Evolutionary conservation across 176 grass and related monocot species (phyloP).

Genomic region (Rhynchospora tenuis): DNA sequence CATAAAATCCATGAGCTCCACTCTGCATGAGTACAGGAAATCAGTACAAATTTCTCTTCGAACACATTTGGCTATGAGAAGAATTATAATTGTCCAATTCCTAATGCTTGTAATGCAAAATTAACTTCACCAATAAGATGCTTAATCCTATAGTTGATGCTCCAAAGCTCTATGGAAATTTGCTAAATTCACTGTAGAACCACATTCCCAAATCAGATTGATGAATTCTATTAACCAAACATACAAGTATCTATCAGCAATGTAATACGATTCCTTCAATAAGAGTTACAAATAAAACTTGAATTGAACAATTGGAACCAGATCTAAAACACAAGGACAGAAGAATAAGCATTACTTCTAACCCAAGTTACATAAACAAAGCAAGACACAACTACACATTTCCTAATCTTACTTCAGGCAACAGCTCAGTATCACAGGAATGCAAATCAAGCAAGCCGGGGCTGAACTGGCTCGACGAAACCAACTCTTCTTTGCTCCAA

Average conservation of each 20-base stretch:
- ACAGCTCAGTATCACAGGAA: constrained; percentile 83
- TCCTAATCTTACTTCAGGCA: constrained; percentile 60
- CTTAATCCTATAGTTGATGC: neutral
- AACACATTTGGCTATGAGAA: neutral
- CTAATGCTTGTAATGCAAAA: constrained; percentile 1
- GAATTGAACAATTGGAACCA: neutral
- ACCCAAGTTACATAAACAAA: neutral
- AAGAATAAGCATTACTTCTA: neutral
- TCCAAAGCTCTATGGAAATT: neutral
- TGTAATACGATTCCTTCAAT: neutral
- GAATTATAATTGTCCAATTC: neutral
- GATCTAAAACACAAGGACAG: neutral
- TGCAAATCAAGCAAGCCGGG: constrained; percentile 94
- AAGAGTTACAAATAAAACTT: neutral
- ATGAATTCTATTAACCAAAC: neutral
- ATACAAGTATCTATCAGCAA: neutral
- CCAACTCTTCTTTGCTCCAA: constrained; percentile 33
- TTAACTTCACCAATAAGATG: neutral
- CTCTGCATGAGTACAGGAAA: constrained; percentile 37
- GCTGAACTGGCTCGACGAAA: constrained; percentile 60
- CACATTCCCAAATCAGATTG: neutral
- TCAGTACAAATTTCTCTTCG: constrained; percentile 4
- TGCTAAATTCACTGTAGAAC: constrained; percentile 8
- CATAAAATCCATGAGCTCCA: constrained; percentile 58
- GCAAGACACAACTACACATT: neutral